Percentiles rank a stretch among this genome's conserved stretches.
phyloP scores from a whole-genome alignment of 2,329 filamentous ascomycete genomes.

The Boeremia exigua region DNA sequence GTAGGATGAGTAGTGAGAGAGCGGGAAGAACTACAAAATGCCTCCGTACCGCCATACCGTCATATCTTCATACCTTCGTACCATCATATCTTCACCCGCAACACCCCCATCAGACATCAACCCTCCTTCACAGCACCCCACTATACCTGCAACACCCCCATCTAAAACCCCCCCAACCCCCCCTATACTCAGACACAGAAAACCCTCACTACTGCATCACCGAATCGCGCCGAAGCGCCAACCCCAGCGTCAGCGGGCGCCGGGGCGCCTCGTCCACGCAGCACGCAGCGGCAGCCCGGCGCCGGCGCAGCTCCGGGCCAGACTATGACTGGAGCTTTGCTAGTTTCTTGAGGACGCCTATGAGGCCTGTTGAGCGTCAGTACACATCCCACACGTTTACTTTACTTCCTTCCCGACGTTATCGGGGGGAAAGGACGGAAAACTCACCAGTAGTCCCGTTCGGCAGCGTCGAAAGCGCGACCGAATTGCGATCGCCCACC shows the following conservation, averaged over 20 bases:
- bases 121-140: no score
- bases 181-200: no score
- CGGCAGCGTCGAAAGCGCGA: conserved; percentile 82
- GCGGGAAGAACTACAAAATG: no score
- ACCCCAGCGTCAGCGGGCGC: not conserved
- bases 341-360: conserved; percentile 39
- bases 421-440: conserved; percentile 45
- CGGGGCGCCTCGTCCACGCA: not conserved
- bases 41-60: not conserved
- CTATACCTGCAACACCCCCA: not conserved
- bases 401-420: not conserved
- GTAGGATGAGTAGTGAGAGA: no score
- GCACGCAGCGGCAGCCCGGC: not conserved
- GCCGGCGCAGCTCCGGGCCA: not conserved
- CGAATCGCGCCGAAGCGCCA: conserved; percentile 4
- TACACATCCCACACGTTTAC: not conserved
- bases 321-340: conserved; percentile 25
- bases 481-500: conserved; percentile 84
- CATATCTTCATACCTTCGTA: not conserved
- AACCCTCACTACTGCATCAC: not conserved
- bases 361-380: conserved; percentile 32
- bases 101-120: no score
- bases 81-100: no score
- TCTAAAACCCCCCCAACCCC: not conserved
- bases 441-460: conserved; percentile 83